A percentile compares a stretch with the other conserved stretches of the same genome.
Evolutionary conservation across 768 basidiomycete genomes (phyloP).

Genomic region (Amanita exitialis): DNA sequence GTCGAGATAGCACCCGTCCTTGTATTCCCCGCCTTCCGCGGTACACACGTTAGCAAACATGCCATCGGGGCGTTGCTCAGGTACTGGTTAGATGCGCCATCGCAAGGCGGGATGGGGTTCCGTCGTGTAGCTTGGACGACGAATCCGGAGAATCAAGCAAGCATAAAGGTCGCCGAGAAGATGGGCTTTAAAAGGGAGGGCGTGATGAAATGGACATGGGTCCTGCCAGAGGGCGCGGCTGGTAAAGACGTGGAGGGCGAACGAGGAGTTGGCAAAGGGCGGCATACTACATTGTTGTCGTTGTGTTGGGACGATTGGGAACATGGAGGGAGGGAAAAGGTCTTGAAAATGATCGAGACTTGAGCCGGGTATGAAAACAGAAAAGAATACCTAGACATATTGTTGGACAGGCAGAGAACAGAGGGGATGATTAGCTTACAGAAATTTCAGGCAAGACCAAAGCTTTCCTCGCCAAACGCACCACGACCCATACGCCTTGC

Average conservation of each 20-base stretch:
- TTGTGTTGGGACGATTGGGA: conserved; percentile 45
- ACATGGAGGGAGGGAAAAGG: conserved; percentile 19
- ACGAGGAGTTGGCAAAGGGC: conserved; percentile 24
- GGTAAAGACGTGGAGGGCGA: conserved; percentile 14
- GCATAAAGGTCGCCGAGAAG: conserved; percentile 35
- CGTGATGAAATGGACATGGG: conserved; percentile 35
- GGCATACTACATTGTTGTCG: conserved; percentile 27
- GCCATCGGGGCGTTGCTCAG: conserved; percentile 31
- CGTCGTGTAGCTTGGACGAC: conserved; percentile 48
- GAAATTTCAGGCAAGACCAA: not conserved
- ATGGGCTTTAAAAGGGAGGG: conserved; percentile 46
- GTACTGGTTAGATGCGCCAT: conserved; percentile 26
- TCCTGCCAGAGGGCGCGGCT: conserved; percentile 23
- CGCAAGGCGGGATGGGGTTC: conserved; percentile 35
- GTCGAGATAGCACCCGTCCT: conserved; percentile 42
- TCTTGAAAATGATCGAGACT: conserved; percentile 17
- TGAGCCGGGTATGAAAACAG: not conserved
- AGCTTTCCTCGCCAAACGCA: conserved; percentile 3
- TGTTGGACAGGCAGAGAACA: not conserved
- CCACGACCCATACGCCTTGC: conserved; percentile 4
- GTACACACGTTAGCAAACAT: conserved; percentile 38
- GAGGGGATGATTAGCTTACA: not conserved
- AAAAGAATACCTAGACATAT: not conserved
- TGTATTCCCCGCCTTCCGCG: conserved; percentile 36
- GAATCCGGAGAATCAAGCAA: conserved; percentile 31